A percentile compares a stretch with the other conserved stretches of the same genome.
Conservation (phyloP, 768 basidiomycete genomes). For the Aureoboletus auriporus region DNA sequence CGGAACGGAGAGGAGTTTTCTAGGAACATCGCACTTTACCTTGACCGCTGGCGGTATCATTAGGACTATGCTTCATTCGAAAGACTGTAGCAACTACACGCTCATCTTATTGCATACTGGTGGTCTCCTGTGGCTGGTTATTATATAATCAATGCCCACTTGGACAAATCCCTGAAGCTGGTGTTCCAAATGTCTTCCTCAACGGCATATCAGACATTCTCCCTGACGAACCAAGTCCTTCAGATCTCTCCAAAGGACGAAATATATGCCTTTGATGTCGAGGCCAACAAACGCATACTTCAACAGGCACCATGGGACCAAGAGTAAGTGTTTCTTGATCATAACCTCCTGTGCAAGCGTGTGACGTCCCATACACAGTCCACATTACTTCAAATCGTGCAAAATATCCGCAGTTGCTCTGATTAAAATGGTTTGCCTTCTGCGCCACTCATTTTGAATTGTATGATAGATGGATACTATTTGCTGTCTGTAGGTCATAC, state of each 20-base stretch:
- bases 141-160: too few species aligned
- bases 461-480: too few species aligned
- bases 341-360: slow-evolving; percentile 1
- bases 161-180: too few species aligned
- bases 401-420: slow-evolving; percentile 94
- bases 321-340: slow-evolving; percentile 54
- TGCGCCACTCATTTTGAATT: too few species aligned
- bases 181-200: slow-evolving; percentile 35
- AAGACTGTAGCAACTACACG: neutral
- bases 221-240: slow-evolving; percentile 63
- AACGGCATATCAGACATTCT: slow-evolving; percentile 71
- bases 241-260: slow-evolving; percentile 74
- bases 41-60: slow-evolving; percentile 10
- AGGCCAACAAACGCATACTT: slow-evolving; percentile 63
- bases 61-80: neutral
- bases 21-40: neutral
- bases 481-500: slow-evolving; percentile 71
- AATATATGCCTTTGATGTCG: slow-evolving; percentile 72
- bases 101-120: too few species aligned
- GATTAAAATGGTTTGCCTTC: slow-evolving; percentile 77
- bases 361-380: slow-evolving; percentile 37
- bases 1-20: slow-evolving; percentile 21
- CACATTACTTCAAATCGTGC: slow-evolving; percentile 81
- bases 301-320: slow-evolving; percentile 77
- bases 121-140: too few species aligned